Base-by-base conservation (phyloP, 768 basidiomycete species). In the Kwoniella europaea region DNA sequence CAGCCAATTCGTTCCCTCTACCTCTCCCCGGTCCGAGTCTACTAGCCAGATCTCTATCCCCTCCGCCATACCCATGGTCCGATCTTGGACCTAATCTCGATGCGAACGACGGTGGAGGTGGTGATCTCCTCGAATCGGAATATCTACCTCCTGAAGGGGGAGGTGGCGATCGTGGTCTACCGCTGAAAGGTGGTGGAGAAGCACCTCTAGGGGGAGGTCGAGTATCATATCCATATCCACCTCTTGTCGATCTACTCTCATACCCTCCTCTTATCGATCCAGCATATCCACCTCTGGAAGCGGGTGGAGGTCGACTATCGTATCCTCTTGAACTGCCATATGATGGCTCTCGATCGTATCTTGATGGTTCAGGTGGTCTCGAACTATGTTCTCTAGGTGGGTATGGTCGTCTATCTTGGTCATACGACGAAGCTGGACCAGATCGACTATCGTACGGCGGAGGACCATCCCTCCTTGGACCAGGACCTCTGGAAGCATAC, bases 1-100 rank as follows among this genome's bases (percentile, higher is more conserved):
- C 57, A n/a, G 67, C 35, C 20, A 68, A 43, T 18, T 61, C 61
- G 59, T 57, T 44, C 50, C 60, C 52, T 20, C 67, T 68, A 4
- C 42, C 27, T 62, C 54, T 54, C 43, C 67, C 59, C n/a, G 29
- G 16, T 43, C 59, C 59, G 6, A 61, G 10, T 57, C 64, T 56
- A 44, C 57, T 56, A 44, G 24, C 57, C 46, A 58, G 59, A 46
- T 60, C 65, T 56, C 56, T 56, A 41, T 22, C 55, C 13, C 52
- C 42, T 44, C 5, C 35, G 42, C n/a, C 10, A 54, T 54, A 12
- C 12, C 55, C 22, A 56, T 56, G 12, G 20, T 22, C 63, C 4
- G 54, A 27, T 59, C 67, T 60, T 18, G 46, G 29, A 15, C 67
- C 67, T 41, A 61, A 44, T 55, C 67, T 46, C 52, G 67, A 44